Conservation (phyloP, 2,329 filamentous ascomycete species). For the Seiridium unicorne region DNA sequence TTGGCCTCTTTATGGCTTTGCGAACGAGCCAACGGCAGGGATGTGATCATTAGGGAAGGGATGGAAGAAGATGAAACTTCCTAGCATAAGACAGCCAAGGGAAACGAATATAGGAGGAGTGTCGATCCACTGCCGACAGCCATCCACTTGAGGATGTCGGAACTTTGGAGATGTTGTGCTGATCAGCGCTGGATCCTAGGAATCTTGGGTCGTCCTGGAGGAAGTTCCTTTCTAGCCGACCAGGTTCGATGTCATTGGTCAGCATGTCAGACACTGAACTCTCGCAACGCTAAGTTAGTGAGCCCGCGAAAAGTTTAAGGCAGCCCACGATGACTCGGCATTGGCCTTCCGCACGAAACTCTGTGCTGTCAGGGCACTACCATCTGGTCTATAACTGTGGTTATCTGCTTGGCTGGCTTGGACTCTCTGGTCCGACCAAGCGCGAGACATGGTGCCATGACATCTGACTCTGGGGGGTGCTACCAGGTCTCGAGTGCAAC, state of each 20-base stretch:
- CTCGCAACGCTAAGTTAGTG: neutral
- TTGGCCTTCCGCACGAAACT: neutral
- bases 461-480: neutral
- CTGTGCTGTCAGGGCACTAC: too few species aligned
- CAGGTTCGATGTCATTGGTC: neutral
- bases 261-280: neutral
- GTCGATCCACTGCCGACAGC: neutral
- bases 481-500: neutral
- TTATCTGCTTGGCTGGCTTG: neutral
- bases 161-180: neutral
- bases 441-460: neutral
- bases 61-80: neutral
- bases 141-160: neutral
- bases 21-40: neutral
- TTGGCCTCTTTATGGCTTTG: neutral
- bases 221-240: neutral
- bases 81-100: conserved; percentile 5
- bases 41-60: neutral
- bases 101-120: neutral
- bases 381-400: too few species aligned
- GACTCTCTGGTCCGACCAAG: neutral
- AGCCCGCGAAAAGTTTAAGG: neutral
- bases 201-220: neutral
- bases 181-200: neutral
- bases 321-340: neutral